These are phyloP conservation scores for Crithidia acanthocephali DNA, from an alignment of 208 protist genomes.

Conservation along the genomic window DNA sequence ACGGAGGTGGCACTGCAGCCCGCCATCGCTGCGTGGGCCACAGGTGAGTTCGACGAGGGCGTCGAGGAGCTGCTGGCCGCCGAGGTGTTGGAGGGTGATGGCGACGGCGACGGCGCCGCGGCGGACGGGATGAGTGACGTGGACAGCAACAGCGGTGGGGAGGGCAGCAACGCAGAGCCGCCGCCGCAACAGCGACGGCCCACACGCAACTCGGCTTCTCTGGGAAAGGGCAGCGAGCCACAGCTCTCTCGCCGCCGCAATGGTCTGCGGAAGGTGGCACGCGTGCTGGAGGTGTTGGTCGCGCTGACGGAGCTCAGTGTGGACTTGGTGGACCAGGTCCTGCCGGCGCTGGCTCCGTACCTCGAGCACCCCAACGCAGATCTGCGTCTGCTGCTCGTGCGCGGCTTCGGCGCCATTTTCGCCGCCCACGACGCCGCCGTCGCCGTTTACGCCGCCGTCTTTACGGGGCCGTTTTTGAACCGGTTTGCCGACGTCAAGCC, in stretches of 20 bases:
- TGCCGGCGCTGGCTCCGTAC: slow-evolving; percentile 41
- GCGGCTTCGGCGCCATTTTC: slow-evolving; percentile 52
- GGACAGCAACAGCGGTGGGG: neutral
- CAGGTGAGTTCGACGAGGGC: slow-evolving; percentile 44
- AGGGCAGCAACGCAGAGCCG: neutral
- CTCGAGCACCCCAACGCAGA: slow-evolving; percentile 53
- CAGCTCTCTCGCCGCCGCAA: slow-evolving; percentile 4
- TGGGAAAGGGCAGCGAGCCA: neutral
- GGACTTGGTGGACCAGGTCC: slow-evolving; percentile 44
- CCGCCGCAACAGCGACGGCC: neutral
- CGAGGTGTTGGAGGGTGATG: slow-evolving; percentile 6
- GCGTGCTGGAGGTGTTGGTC: slow-evolving; percentile 51
- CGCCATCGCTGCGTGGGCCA: slow-evolving; percentile 47
- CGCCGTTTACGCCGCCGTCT: slow-evolving; percentile 37
- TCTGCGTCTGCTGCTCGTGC: slow-evolving; percentile 59
- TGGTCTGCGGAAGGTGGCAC: slow-evolving; percentile 34
- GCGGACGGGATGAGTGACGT: neutral
- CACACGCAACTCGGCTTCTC: neutral
- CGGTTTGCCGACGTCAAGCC: slow-evolving; percentile 55
- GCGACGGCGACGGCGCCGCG: neutral
- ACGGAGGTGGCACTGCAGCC: slow-evolving; percentile 47
- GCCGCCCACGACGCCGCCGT: slow-evolving; percentile 43
- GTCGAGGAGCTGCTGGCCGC: slow-evolving; percentile 38
- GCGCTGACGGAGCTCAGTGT: slow-evolving; percentile 55
- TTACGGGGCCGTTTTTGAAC: slow-evolving; percentile 30